Percentiles rank a stretch among this genome's conserved stretches.
Evolutionary conservation across 1,284 basidiomycete genomes (phyloP).

Genomic region (Leccinum pachyderme): DNA sequence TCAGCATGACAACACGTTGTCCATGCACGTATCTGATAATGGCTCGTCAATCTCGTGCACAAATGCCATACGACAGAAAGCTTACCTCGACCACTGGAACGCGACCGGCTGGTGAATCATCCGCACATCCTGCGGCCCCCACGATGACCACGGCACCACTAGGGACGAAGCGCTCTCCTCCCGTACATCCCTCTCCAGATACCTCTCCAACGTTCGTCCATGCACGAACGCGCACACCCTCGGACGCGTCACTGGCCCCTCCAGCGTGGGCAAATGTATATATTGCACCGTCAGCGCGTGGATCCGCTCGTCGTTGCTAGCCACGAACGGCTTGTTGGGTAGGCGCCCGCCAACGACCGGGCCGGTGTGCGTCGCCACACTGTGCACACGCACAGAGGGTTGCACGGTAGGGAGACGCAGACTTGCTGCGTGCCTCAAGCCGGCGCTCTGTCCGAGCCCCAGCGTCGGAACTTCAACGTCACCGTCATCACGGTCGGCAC

Average conservation of each 20-base stretch:
- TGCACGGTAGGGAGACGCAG: slow-evolving; percentile 36
- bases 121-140: slow-evolving; percentile 45
- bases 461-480: neutral
- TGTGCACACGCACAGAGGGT: slow-evolving; percentile 13
- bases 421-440: slow-evolving; percentile 26
- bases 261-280: slow-evolving; percentile 5
- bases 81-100: slow-evolving; percentile 42
- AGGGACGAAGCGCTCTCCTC: neutral
- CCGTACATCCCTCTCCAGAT: slow-evolving; percentile 14
- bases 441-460: neutral
- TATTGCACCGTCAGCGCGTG: slow-evolving; percentile 45
- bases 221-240: slow-evolving; percentile 38
- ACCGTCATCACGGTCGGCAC: neutral
- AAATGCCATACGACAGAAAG: neutral
- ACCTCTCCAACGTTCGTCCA: slow-evolving; percentile 35
- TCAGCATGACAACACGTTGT: slow-evolving; percentile 37
- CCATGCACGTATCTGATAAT: slow-evolving; percentile 46
- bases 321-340: slow-evolving; percentile 36
- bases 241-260: slow-evolving; percentile 12
- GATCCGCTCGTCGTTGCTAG: slow-evolving; percentile 39
- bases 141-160: slow-evolving; percentile 40
- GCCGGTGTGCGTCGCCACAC: slow-evolving; percentile 32
- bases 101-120: slow-evolving; percentile 32
- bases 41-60: neutral
- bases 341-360: slow-evolving; percentile 39